Base-by-base conservation (phyloP, 2,329 filamentous ascomycete genomes). In the Furcasterigmium furcatum region DNA sequence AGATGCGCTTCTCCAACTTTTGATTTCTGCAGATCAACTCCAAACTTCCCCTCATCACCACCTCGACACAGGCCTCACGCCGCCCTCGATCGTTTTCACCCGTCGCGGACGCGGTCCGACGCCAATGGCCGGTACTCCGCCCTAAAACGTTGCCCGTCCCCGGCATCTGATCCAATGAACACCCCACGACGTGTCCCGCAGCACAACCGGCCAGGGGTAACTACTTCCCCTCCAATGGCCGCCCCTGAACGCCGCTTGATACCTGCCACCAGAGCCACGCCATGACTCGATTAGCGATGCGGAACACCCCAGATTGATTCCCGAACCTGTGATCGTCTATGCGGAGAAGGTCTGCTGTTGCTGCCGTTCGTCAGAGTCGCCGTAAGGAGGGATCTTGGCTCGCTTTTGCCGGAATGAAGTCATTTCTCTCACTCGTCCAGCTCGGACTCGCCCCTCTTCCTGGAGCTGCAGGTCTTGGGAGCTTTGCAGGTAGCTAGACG, bases 341-440 rank as follows among this genome's bases (percentile, higher is more conserved):
- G 50, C 41, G 49, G 50, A 52, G 50, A 49, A 51, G 44, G 1
- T 32, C 9, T 22, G 29, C 43, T 50, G 13, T 34, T 21, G 40
- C 14, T 36, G 21, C n/a, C n/a, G n/a, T n/a, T n/a, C n/a, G 35
- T 39, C 46, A 18, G 24, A 29, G 47, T 30, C 34, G 29, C 19
- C 16, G 34, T 18, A 18, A 16, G n/a, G n/a, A n/a, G n/a, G n/a
- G n/a, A n/a, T n/a, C 34, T 36, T 16, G n/a, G 6, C 34, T 18
- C 19, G 16, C n/a, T 29, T 46, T 44, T 51, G 41, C 43, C 48
- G 45, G 36, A 48, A 44, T 44, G 40, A 38, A 47, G 47, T 50
- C 40, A 43, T 46, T 43, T 50, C 49, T 50, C 19, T 41, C n/a
- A n/a, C n/a, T n/a, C n/a, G n/a, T 48, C 38, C 45, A 38, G 38